phyloP scores from a whole-genome alignment of 768 basidiomycete species.

The Suillus subluteus region DNA sequence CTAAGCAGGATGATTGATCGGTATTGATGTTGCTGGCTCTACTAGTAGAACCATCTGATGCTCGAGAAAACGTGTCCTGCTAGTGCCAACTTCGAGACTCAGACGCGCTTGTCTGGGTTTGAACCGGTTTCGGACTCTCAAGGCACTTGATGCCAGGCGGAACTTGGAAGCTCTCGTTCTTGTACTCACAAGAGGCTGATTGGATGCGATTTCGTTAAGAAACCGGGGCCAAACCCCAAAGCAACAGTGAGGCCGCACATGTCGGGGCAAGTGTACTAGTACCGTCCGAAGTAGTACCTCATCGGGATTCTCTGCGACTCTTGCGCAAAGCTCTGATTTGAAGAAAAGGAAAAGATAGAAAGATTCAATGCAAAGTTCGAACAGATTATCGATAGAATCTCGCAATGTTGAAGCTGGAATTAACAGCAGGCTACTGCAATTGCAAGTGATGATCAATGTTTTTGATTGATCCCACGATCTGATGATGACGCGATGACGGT shows the following conservation, averaged over 20 bases:
- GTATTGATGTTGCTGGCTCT: neutral
- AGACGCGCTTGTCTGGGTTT: neutral
- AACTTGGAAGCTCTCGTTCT: no score
- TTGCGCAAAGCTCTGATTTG: neutral
- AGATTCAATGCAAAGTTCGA: neutral
- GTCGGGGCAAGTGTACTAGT: neutral
- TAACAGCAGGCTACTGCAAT: no score
- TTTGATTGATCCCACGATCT: conserved; percentile 2
- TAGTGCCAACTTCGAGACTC: neutral
- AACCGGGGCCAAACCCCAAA: neutral
- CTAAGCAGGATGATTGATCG: neutral
- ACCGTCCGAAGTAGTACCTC: neutral
- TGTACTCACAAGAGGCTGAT: neutral
- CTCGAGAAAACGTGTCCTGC: neutral
- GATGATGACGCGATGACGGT: conserved; percentile 2
- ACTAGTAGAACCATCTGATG: neutral
- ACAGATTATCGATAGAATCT: neutral
- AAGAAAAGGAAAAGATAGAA: neutral
- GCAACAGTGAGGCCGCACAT: neutral
- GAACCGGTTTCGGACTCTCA: neutral
- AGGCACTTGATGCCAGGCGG: neutral
- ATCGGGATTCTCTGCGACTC: neutral
- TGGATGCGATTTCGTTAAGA: neutral
- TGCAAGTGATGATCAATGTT: no score
- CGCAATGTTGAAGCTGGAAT: neutral